A percentile compares a stretch with the other conserved stretches of the same genome.
Evolutionary conservation across 768 basidiomycete species (phyloP).

Genomic region (Guyanaporus albipodus): DNA sequence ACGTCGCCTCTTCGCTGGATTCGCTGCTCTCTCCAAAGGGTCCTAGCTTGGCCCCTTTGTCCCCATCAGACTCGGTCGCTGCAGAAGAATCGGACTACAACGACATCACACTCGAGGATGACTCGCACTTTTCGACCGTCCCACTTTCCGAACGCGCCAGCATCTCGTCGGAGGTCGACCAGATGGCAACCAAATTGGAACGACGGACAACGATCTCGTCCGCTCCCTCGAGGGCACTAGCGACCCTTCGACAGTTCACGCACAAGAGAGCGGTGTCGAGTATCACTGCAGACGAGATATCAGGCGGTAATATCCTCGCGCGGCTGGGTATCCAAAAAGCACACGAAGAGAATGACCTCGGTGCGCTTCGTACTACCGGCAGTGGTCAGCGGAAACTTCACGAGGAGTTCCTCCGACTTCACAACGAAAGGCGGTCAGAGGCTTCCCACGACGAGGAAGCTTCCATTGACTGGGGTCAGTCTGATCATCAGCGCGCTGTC

Average conservation of each 20-base stretch:
- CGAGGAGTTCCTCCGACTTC: slow-evolving; percentile 69
- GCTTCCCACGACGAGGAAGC: slow-evolving; percentile 36
- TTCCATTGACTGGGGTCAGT: slow-evolving; percentile 75
- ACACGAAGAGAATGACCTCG: slow-evolving; percentile 37
- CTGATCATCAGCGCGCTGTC: not conserved
- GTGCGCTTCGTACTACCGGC: slow-evolving; percentile 44
- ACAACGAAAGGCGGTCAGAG: slow-evolving; percentile 48
- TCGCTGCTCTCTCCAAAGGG: slow-evolving; percentile 50
- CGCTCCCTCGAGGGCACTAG: slow-evolving; percentile 15
- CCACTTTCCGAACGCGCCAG: slow-evolving; percentile 38
- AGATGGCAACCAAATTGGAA: slow-evolving; percentile 19
- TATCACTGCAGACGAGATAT: slow-evolving; percentile 44
- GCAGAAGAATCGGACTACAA: slow-evolving; percentile 64
- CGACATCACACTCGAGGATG: slow-evolving; percentile 48
- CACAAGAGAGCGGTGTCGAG: slow-evolving; percentile 67
- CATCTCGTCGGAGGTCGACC: slow-evolving; percentile 27
- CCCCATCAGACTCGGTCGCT: slow-evolving; percentile 43
- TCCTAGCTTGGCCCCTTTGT: slow-evolving; percentile 27
- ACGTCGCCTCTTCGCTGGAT: slow-evolving; percentile 34
- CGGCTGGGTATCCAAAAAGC: slow-evolving; percentile 47
- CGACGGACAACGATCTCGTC: slow-evolving; percentile 32
- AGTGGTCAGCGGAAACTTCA: slow-evolving; percentile 71
- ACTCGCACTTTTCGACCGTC: slow-evolving; percentile 50
- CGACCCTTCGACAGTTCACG: slow-evolving; percentile 26
- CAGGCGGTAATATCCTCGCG: slow-evolving; percentile 45